These are phyloP conservation scores for Neurospora tetraspora DNA, from an alignment of 495 filamentous ascomycete species.

Conservation along the genomic window DNA sequence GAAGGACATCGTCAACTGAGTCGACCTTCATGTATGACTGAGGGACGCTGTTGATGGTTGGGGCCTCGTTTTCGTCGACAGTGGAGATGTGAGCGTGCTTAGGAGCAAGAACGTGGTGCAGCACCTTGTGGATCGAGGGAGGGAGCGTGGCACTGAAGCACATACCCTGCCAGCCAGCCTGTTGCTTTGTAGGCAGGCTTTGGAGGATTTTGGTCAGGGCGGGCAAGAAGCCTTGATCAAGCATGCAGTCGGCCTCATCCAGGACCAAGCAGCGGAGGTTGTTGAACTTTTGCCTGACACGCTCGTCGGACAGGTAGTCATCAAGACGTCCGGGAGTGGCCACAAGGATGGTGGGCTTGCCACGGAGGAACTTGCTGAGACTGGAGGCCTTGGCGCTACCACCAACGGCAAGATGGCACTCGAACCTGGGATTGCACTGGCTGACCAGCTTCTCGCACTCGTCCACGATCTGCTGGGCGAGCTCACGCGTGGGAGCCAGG, in stretches of 20 bases:
- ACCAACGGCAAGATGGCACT: constrained; percentile 95
- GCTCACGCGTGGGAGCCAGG: constrained; percentile 81
- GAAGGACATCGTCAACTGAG: constrained; percentile 79
- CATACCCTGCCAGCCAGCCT: constrained; percentile 61
- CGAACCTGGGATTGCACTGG: constrained; percentile 54
- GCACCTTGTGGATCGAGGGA: constrained; percentile 86
- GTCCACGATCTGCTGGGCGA: constrained; percentile 83
- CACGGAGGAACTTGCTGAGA: constrained; percentile 59
- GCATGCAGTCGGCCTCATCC: constrained; percentile 93
- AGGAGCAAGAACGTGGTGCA: constrained; percentile 91
- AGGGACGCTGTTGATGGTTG: constrained; percentile 70
- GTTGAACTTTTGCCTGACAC: constrained; percentile 65
- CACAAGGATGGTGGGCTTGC: constrained; percentile 70
- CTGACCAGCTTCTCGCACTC: constrained; percentile 58
- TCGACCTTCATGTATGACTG: constrained; percentile 63
- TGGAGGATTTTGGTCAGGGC: constrained; percentile 76
- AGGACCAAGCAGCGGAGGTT: constrained; percentile 63
- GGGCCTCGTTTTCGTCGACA: constrained; percentile 88
- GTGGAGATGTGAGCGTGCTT: constrained; percentile 85
- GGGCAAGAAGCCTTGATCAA: constrained; percentile 89
- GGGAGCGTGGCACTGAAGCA: constrained; percentile 90
- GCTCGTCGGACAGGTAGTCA: constrained; percentile 74
- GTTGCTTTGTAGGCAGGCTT: constrained; percentile 49
- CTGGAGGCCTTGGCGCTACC: constrained; percentile 84
- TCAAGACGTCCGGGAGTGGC: constrained; percentile 86